Evolutionary conservation across 805 yeast species (phyloP).

Genomic region (Soucietia sequanensis): DNA sequence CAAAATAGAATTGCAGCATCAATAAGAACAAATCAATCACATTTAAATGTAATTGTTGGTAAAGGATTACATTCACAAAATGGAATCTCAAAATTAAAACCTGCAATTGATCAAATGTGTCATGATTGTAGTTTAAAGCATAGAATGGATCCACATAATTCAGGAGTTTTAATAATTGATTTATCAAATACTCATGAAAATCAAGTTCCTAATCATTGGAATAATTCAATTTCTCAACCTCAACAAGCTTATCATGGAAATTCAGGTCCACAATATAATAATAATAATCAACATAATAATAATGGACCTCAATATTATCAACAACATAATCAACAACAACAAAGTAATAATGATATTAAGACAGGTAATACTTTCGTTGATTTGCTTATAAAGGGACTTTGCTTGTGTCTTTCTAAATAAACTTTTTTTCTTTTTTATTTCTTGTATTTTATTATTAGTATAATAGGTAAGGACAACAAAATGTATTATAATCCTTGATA

Average conservation of each 20-base stretch:
- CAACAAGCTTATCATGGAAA: constrained; percentile 20
- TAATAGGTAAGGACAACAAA: too few relatives aligned
- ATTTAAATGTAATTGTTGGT: constrained; percentile 83
- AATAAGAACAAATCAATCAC: constrained; percentile 55
- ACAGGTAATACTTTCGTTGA: constrained; percentile 29
- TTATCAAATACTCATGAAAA: constrained; percentile 30
- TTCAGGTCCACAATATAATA: constrained; percentile 21
- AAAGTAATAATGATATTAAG: constrained; percentile 14
- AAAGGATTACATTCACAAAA: constrained; percentile 83
- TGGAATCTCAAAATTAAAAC: constrained; percentile 84
- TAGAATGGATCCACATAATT: constrained; percentile 64
- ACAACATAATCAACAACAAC: constrained; percentile 16
- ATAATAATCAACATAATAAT: constrained; percentile 21
- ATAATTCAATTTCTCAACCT: constrained; percentile 11
- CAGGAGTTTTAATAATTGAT: constrained; percentile 79
- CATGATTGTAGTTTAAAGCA: constrained; percentile 58
- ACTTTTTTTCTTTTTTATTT: background rate
- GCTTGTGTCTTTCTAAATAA: constrained; percentile 30
- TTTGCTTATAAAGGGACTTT: constrained; percentile 28
- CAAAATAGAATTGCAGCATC: constrained; percentile 72
- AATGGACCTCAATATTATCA: too few relatives aligned
- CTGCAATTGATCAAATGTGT: constrained; percentile 83
- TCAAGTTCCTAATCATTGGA: constrained; percentile 36
- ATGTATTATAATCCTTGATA: too few relatives aligned
- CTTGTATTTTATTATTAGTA: too few relatives aligned